Evolutionary conservation across 2,329 filamentous ascomycete genomes (phyloP), one percentile per base, ranked within the genome.

Genomic region (Colletotrichum salicis): DNA sequence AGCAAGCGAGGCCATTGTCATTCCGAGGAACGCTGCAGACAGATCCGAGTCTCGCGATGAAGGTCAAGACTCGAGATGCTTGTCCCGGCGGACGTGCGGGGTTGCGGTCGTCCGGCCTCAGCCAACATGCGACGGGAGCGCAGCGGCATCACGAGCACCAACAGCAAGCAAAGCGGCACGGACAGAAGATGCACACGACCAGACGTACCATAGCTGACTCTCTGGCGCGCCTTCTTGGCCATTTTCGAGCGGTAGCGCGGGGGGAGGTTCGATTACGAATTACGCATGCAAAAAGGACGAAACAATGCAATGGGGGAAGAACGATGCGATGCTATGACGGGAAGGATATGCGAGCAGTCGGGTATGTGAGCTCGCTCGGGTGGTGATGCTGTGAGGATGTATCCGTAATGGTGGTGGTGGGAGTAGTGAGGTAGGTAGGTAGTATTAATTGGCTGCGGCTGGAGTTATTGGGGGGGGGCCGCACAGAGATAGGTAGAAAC

Each of bases 141-240:
- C 48, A 52, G 29, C 51, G 31, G 58, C 64, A 64, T n/a, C 41
- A 59, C 59, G 55, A 67, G 29, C 35, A 45, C 54, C 67, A 63
- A 27, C 41, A 35, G 57, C 33, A 22, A 41, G 35, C 7, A 19
- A 7, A 24, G 37, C 57, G 19, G 57, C 33, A 60, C 57, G 33
- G 29, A 13, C 27, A 41, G 22, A 52, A 29, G 51, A 31, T 45
- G 60, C 67, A 61, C 54, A 62, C 68, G 61, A 33, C 58, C 58
- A 37, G 62, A 62, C 86, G 80, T 79, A 92, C 90, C 90, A 84
- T 93, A 93, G 81, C 90, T 91, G 82, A 93, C 91, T 82, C 90
- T 89, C 82, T 92, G 91, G 80, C 88, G 90, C 78, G 88, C 87
- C 84, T 92, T 92, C 81, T 89, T 91, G 79, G 90, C 89, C 90